Conservation (phyloP, 192 early-diverging fungal genomes). For the Obelidium mucronatum region DNA sequence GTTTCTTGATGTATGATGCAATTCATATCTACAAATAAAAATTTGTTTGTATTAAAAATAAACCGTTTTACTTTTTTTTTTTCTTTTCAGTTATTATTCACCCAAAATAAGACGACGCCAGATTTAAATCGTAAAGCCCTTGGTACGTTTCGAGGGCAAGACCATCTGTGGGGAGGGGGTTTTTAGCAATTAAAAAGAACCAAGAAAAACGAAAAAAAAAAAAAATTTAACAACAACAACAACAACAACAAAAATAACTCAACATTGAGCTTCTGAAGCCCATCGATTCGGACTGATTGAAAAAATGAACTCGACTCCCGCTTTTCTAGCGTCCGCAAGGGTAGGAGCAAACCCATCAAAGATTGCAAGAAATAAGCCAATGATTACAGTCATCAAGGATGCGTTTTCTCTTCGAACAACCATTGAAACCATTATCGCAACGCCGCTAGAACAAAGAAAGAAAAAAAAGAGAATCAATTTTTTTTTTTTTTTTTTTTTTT, state of each 20-base stretch:
- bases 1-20: constrained; percentile 38
- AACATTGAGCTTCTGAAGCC: constrained; percentile 37
- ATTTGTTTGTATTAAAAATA: not conserved
- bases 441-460: constrained; percentile 54
- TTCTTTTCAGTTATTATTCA: no score
- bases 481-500: no score
- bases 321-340: constrained; percentile 29
- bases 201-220: not conserved
- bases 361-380: constrained; percentile 46
- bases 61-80: no score
- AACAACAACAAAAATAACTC: no score
- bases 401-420: constrained; percentile 48
- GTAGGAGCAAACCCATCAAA: constrained; percentile 56
- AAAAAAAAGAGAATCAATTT: no score
- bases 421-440: constrained; percentile 47
- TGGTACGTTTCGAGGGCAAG: constrained; percentile 6
- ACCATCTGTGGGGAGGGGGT: not conserved
- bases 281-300: constrained; percentile 26
- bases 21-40: constrained; percentile 10
- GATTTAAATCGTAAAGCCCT: not conserved
- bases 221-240: not conserved
- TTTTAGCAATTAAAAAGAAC: not conserved
- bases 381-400: constrained; percentile 40
- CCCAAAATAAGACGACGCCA: not conserved
- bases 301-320: constrained; percentile 32